A percentile compares a stretch with the other conserved stretches of the same genome.
Evolutionary conservation across 2,329 filamentous ascomycete species (phyloP).

Genomic region (Bipolaris oryzae): DNA sequence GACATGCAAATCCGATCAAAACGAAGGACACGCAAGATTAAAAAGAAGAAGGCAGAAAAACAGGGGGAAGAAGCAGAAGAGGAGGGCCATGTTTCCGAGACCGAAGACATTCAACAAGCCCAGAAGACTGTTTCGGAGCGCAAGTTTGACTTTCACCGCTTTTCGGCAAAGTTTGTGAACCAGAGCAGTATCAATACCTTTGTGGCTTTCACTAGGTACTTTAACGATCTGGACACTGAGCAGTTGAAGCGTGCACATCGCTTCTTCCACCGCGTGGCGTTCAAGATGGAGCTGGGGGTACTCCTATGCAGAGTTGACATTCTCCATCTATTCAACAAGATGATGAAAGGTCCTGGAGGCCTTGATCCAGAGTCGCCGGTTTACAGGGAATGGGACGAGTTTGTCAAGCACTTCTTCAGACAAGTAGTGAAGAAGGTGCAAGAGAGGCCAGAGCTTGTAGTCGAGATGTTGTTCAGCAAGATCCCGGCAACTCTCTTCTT

Average conservation of each 20-base stretch:
- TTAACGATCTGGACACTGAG: constrained; percentile 75
- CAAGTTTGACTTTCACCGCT: constrained; percentile 91
- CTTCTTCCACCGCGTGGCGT: constrained; percentile 91
- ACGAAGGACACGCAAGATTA: constrained; percentile 73
- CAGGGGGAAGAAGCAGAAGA: constrained; percentile 58
- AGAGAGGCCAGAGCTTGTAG: constrained; percentile 80
- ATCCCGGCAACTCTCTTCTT: constrained; percentile 82
- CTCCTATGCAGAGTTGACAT: constrained; percentile 92
- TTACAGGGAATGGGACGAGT: constrained; percentile 89
- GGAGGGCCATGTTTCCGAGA: constrained; percentile 61
- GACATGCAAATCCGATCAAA: constrained; percentile 91
- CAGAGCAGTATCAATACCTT: constrained; percentile 91
- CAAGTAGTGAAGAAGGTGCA: constrained; percentile 84
- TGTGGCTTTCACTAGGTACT: constrained; percentile 77
- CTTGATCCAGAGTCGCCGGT: constrained; percentile 69
- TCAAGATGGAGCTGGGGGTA: constrained; percentile 91
- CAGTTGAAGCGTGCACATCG: constrained; percentile 92
- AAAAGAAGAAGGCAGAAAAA: constrained; percentile 62
- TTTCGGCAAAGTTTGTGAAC: constrained; percentile 78
- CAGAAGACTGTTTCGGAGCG: constrained; percentile 77
- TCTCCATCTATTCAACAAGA: constrained; percentile 81
- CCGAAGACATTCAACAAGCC: constrained; percentile 73
- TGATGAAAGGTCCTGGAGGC: constrained; percentile 86
- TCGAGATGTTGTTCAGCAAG: constrained; percentile 96
- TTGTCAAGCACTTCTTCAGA: constrained; percentile 82